Percentiles rank a stretch among this genome's conserved stretches.
phyloP scores from a whole-genome alignment of 2,329 filamentous ascomycete species.

The Epicoccum sorghinum region DNA sequence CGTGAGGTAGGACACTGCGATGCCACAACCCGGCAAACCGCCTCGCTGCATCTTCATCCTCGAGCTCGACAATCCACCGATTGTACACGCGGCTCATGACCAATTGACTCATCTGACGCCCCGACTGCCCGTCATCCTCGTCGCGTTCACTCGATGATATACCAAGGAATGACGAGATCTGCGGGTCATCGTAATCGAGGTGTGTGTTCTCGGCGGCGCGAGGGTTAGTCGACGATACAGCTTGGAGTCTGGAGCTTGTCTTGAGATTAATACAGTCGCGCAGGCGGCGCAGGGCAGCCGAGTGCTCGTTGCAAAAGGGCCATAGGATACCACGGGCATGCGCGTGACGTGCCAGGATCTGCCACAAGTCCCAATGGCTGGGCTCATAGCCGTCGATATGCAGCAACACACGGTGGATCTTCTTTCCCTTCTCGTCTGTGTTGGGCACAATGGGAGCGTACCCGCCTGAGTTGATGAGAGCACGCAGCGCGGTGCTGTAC shows the following conservation, averaged over 20 bases:
- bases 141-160: conserved; percentile 3
- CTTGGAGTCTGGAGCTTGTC: conserved; percentile 12
- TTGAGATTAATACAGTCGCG: conserved; percentile 38
- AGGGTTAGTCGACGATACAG: conserved; percentile 27
- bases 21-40: conserved; percentile 62
- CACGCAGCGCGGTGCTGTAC: conserved; percentile 51
- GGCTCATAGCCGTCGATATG: conserved; percentile 46
- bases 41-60: conserved; percentile 60
- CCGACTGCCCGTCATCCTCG: conserved; percentile 2
- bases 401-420: conserved; percentile 41
- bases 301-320: conserved; percentile 32
- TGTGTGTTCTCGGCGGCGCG: conserved; percentile 21
- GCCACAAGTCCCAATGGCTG: conserved; percentile 33
- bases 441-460: conserved; percentile 40
- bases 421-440: conserved; percentile 18
- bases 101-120: conserved; percentile 30
- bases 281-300: conserved; percentile 30
- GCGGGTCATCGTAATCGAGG: conserved; percentile 24
- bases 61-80: conserved; percentile 63
- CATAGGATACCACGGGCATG: conserved; percentile 42
- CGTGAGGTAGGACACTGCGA: conserved; percentile 51
- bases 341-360: conserved; percentile 38
- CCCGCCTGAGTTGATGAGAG: conserved; percentile 38
- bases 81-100: conserved; percentile 47
- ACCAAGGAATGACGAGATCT: conserved; percentile 22